Conservation (phyloP, 768 basidiomycete species). For the Boletus rufocinnamomeus region DNA sequence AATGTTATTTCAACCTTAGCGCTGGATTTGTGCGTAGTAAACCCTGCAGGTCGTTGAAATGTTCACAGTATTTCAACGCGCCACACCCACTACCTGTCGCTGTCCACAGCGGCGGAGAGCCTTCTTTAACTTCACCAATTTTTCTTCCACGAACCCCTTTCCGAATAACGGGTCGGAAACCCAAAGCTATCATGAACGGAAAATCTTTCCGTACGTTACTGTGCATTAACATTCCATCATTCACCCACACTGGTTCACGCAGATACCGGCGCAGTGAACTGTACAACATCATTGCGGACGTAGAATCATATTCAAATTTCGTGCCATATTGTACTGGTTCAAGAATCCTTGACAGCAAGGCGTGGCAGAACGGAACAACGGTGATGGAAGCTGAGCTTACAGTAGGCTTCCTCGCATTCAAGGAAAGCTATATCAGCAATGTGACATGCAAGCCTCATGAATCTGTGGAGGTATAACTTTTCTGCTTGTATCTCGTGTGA, state of each 20-base stretch:
- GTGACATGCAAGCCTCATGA: conserved; percentile 80
- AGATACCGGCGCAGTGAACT: conserved; percentile 82
- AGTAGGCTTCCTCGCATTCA: conserved; percentile 84
- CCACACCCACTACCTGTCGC: conserved; percentile 2
- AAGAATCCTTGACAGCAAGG: conserved; percentile 49
- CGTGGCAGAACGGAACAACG: conserved; percentile 36
- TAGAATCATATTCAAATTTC: conserved; percentile 82
- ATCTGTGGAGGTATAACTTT: conserved; percentile 61
- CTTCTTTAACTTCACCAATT: conserved; percentile 53
- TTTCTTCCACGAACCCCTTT: conserved; percentile 48
- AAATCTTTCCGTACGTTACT: conserved; percentile 81
- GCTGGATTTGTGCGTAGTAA: neutral
- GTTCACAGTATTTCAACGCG: conserved; percentile 18
- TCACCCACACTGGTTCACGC: conserved; percentile 15
- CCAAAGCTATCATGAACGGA: conserved; percentile 79
- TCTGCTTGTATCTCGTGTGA: conserved; percentile 1
- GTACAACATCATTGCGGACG: conserved; percentile 85
- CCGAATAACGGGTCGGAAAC: conserved; percentile 35
- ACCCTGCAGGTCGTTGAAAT: conserved; percentile 16
- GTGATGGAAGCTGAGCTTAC: conserved; percentile 83
- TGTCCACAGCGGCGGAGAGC: conserved; percentile 26
- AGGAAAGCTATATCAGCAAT: conserved; percentile 83
- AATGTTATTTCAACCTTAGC: neutral
- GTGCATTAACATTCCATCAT: conserved; percentile 4
- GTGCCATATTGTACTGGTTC: conserved; percentile 87